Evolutionary conservation across 2,329 filamentous ascomycete genomes (phyloP).

Genomic region (Fusarium pseudoanthophilum): DNA sequence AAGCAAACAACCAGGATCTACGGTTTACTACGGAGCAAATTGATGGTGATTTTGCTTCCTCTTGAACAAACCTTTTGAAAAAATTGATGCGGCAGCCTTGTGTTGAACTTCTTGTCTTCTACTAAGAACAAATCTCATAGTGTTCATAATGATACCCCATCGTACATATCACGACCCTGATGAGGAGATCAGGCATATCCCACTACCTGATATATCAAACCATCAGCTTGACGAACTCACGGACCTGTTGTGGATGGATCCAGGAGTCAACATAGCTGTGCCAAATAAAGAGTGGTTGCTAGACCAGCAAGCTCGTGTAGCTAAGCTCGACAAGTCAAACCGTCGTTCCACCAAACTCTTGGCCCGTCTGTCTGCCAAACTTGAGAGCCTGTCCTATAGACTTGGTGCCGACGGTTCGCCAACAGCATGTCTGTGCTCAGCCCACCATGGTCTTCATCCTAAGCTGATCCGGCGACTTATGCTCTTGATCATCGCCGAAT

Average conservation of each 20-base stretch:
- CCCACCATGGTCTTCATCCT: conserved; percentile 55
- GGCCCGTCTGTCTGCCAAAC: conserved; percentile 47
- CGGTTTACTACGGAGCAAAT: not conserved
- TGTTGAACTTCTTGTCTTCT: conserved; percentile 2
- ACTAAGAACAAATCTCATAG: not conserved
- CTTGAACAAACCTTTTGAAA: not conserved
- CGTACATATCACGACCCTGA: not conserved
- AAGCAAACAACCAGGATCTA: not conserved
- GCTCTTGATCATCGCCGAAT: conserved; percentile 55
- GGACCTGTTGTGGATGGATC: conserved; percentile 51
- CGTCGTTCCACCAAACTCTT: conserved; percentile 46
- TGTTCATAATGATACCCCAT: conserved; percentile 16
- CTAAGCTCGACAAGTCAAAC: conserved; percentile 39
- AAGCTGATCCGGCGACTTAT: conserved; percentile 58
- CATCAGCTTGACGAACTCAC: conserved; percentile 49
- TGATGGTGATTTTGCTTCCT: not conserved
- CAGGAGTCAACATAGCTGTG: conserved; percentile 24
- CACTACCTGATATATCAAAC: conserved; percentile 32
- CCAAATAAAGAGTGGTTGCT: conserved; percentile 52
- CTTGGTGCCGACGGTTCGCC: conserved; percentile 37
- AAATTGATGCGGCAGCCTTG: not conserved
- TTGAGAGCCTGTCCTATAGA: conserved; percentile 30
- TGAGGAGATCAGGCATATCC: not conserved
- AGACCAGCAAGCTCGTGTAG: conserved; percentile 46
- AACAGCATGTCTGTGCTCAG: conserved; percentile 53